Conservation (phyloP, 176 grass and related monocot genomes). For the Guadua angustifolia region DNA sequence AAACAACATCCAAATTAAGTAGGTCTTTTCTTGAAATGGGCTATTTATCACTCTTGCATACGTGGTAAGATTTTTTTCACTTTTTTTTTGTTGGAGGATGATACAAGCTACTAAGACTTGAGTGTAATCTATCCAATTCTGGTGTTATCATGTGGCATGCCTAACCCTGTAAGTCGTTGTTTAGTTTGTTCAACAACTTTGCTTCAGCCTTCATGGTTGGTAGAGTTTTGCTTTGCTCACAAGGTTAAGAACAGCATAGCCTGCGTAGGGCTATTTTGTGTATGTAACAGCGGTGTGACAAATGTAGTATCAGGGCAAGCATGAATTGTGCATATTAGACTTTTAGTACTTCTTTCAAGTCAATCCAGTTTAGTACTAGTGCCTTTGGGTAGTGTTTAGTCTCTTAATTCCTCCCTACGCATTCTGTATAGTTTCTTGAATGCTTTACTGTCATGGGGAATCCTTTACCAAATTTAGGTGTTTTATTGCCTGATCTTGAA, state of each 20-base stretch:
- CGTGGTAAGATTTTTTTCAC: slow-evolving; percentile 17
- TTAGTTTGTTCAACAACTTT: slow-evolving; percentile 22
- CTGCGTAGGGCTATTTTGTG: not conserved
- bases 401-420: too few relatives aligned
- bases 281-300: not conserved
- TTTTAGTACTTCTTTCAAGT: too few relatives aligned
- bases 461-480: too few relatives aligned
- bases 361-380: too few relatives aligned
- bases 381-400: too few relatives aligned
- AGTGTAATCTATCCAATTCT: slow-evolving; percentile 31
- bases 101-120: not conserved
- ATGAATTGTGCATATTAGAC: not conserved
- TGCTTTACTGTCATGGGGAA: too few relatives aligned
- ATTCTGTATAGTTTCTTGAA: too few relatives aligned
- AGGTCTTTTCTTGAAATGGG: slow-evolving; percentile 28
- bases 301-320: slow-evolving; percentile 14
- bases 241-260: not conserved
- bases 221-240: slow-evolving; percentile 19
- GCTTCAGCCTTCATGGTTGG: slow-evolving; percentile 25
- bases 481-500: too few relatives aligned
- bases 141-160: slow-evolving; percentile 27
- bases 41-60: slow-evolving; percentile 22
- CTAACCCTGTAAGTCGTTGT: slow-evolving; percentile 30
- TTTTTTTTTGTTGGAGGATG: slow-evolving; percentile 43
- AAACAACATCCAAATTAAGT: slow-evolving; percentile 44